A percentile compares a stretch with the other conserved stretches of the same genome.
These are phyloP conservation scores for Petunia secreta DNA, from an alignment of 257 asterid genomes.

Conservation along the genomic window DNA sequence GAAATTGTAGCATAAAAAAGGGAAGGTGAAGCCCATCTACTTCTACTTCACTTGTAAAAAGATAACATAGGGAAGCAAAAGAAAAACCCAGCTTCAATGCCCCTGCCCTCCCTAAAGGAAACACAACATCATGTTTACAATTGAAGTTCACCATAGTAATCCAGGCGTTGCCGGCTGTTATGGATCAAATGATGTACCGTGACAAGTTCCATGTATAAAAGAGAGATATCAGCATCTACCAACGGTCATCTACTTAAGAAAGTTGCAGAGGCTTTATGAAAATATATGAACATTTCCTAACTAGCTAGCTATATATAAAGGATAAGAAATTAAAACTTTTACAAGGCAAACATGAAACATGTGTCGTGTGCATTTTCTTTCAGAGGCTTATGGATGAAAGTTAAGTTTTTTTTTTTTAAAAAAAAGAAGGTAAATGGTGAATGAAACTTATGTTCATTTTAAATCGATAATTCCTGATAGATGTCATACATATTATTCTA, in stretches of 20 bases:
- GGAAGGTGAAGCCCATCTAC: not conserved
- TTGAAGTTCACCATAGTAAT: not conserved
- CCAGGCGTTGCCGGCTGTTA: not conserved
- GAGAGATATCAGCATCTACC: not conserved
- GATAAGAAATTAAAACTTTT: not conserved
- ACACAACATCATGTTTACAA: not conserved
- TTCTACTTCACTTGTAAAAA: not conserved
- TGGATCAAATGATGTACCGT: not conserved
- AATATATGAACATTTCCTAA: not conserved
- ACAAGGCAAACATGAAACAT: not conserved
- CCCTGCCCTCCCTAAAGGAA: not conserved
- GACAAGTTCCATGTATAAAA: not conserved
- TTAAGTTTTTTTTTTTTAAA: too few species aligned
- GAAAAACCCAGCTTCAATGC: not conserved
- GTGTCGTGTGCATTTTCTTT: not conserved
- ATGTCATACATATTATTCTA: not conserved
- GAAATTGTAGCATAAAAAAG: not conserved
- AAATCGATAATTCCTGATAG: not conserved
- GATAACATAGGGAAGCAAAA: not conserved
- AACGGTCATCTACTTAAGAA: not conserved
- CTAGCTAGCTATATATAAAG: not conserved
- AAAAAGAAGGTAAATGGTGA: not conserved
- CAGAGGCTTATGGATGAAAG: not conserved
- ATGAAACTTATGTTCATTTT: not conserved
- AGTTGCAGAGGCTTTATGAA: not conserved